These are phyloP conservation scores for Colletotrichum chlorophyti DNA, from an alignment of 2,329 filamentous ascomycete genomes.

Conservation along the genomic window DNA sequence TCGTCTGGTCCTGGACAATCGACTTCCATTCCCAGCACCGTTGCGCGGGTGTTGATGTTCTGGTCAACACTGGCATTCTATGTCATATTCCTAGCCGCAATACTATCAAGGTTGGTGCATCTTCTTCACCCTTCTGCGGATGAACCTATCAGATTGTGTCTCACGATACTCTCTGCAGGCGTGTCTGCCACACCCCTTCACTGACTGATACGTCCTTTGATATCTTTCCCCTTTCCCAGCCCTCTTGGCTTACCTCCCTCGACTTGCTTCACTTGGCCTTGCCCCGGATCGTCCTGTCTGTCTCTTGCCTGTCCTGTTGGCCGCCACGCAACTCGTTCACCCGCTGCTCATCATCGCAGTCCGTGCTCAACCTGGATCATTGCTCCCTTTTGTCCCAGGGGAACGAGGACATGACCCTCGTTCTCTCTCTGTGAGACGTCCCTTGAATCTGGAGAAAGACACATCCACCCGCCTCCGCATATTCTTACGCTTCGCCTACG, in stretches of 20 bases:
- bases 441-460: conserved; percentile 7
- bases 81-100: background rate
- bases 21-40: conserved; percentile 8
- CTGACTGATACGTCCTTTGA: background rate
- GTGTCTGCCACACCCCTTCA: background rate
- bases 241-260: background rate
- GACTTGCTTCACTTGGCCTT: conserved; percentile 2
- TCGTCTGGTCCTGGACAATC: conserved; percentile 7
- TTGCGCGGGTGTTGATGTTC: background rate
- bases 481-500: background rate
- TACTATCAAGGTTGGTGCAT: background rate
- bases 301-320: conserved; percentile 1
- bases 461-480: conserved; percentile 10
- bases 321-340: background rate
- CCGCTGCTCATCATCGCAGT: background rate
- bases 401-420: background rate
- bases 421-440: background rate
- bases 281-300: conserved; percentile 8
- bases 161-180: too few relatives aligned
- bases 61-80: conserved; percentile 10
- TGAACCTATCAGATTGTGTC: background rate
- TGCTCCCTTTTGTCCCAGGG: conserved; percentile 1
- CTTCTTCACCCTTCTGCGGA: background rate
- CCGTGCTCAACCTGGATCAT: background rate
- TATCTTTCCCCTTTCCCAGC: background rate